Conservation (phyloP, 768 basidiomycete species). For the Filobasidium floriforme region DNA sequence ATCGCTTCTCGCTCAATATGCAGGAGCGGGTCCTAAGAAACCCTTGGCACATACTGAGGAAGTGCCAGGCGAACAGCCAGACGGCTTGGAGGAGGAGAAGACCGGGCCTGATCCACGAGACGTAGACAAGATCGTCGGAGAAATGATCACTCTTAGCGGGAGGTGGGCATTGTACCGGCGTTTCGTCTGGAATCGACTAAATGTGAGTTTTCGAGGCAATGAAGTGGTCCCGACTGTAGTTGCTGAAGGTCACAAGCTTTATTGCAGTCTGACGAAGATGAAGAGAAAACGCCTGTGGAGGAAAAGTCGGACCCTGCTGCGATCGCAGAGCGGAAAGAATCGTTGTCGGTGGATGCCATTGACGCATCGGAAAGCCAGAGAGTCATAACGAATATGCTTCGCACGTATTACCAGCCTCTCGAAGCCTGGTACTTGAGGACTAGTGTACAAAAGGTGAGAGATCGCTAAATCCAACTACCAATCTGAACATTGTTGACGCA, state of each 20-base stretch:
- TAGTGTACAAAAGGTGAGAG: conserved; percentile 75
- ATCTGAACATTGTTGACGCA: background rate
- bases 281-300: conserved; percentile 16
- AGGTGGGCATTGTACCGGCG: conserved; percentile 85
- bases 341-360: conserved; percentile 10
- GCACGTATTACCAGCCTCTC: conserved; percentile 72
- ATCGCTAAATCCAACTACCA: too few species aligned
- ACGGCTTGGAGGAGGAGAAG: conserved; percentile 42
- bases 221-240: background rate
- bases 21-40: conserved; percentile 22
- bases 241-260: too few species aligned
- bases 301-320: background rate
- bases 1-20: conserved; percentile 38
- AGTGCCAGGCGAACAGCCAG: conserved; percentile 26
- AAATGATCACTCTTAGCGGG: conserved; percentile 79
- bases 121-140: conserved; percentile 80
- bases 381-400: conserved; percentile 61
- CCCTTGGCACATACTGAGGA: conserved; percentile 25
- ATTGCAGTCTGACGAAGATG: conserved; percentile 19
- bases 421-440: conserved; percentile 86
- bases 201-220: conserved; percentile 48
- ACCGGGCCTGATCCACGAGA: conserved; percentile 72
- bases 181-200: conserved; percentile 69
- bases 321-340: too few species aligned
- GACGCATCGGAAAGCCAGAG: conserved; percentile 43